Evolutionary conservation across 2,329 filamentous ascomycete genomes (phyloP).

Genomic region (Didymella pomorum): DNA sequence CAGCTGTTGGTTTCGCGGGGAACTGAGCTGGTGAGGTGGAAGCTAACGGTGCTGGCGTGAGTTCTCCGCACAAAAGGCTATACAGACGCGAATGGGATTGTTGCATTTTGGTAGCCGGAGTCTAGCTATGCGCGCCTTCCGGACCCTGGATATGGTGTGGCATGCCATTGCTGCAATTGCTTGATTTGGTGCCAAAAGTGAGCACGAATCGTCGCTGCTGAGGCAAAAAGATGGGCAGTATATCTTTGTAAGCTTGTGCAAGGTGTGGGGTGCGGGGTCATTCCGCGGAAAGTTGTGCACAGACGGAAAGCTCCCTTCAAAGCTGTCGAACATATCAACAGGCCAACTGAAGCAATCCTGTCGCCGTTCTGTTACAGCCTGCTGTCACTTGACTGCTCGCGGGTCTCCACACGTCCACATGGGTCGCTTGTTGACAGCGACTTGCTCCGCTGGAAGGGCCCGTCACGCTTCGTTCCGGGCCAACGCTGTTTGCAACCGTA

Average conservation of each 20-base stretch:
- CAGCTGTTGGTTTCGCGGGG: constrained; percentile 27
- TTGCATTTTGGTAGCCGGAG: constrained; percentile 20
- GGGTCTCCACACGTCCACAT: background rate
- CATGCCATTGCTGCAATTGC: constrained; percentile 5
- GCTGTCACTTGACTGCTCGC: background rate
- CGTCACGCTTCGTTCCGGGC: constrained; percentile 8
- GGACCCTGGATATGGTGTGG: constrained; percentile 26
- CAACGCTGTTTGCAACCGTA: constrained; percentile 3
- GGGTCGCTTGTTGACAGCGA: background rate
- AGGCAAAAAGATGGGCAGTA: background rate
- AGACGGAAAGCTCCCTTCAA: constrained; percentile 5
- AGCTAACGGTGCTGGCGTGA: constrained; percentile 28
- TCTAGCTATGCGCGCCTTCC: constrained; percentile 6
- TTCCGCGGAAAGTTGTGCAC: constrained; percentile 5
- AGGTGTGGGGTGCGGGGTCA: constrained; percentile 10
- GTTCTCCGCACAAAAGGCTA: constrained; percentile 37
- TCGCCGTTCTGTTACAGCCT: constrained; percentile 5
- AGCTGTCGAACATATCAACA: background rate
- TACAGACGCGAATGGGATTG: constrained; percentile 20
- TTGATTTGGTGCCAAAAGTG: background rate
- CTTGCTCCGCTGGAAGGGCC: constrained; percentile 12
- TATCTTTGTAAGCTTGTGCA: constrained; percentile 17
- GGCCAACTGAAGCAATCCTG: background rate
- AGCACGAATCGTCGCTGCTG: background rate
- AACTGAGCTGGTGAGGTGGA: constrained; percentile 23